Base-by-base conservation (phyloP, 441 rosid species). In the Erodium chrysanthum region DNA sequence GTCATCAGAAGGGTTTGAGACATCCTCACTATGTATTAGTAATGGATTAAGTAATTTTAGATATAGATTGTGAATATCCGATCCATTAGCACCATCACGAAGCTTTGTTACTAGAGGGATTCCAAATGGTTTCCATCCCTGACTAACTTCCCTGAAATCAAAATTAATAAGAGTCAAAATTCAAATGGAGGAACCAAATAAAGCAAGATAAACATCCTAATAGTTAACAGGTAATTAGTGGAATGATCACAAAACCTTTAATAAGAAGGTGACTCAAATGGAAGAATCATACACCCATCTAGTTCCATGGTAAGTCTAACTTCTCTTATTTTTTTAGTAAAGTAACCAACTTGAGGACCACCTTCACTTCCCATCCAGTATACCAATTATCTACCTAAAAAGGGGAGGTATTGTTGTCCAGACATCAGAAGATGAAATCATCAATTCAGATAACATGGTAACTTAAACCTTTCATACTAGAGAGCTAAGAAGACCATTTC, bases 51-150 rank as follows among this genome's bases (percentile, higher is more conserved):
- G 88, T 82, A 93, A 71, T 68, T 85, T 80, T 70, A 80, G 46
- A 80, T 86, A 93, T 65, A 88, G 77, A 73, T 66, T 75, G 72
- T 68, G 78, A 71, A 89, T 73, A 77, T 86, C 87, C 31, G 82
- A 84, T 72, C 97, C 93, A 81, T 76, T 76, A 63, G 70, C 79
- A 46, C 73, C 68, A 78, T 82, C 73, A 72, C 65, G 59, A 75
- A 82, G 83, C 75, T 86, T 85, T 50, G 93, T 87, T 61, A 88
- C 89, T 63, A 93, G 87, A 77, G 98, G 98, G 74, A 86, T 80
- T 80, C 91, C 98, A 76, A 89, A 81, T 69, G 83, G 76, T 83
- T 86, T 90, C 82, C 83, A 78, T 66, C 67, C 73, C 48, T 84
- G 73, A 71, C 82, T 75, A 64, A 69, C 77, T 78, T 87, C 84